These are phyloP conservation scores for Erythrophleum fordii DNA, from an alignment of 306 rosid genomes.

Conservation along the genomic window DNA sequence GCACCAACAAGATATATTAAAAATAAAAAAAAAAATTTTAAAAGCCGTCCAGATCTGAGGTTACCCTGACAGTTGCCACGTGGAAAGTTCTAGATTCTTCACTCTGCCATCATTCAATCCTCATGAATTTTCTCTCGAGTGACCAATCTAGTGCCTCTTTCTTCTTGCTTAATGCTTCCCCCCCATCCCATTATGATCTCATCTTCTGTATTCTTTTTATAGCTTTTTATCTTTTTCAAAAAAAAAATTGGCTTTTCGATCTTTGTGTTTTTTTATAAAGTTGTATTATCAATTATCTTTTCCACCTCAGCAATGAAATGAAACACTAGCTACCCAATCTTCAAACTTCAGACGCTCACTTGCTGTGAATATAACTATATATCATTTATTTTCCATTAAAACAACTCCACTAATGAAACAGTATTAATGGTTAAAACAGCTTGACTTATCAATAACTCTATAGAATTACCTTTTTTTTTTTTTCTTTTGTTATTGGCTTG, in stretches of 20 bases:
- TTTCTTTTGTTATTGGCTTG: background rate
- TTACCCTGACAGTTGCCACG: background rate
- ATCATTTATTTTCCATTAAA: too few species aligned
- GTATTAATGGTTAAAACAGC: too few species aligned
- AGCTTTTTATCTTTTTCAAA: background rate
- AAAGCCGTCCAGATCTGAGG: background rate
- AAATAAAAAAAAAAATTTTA: background rate
- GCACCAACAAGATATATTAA: background rate
- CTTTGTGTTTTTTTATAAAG: background rate
- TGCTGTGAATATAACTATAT: too few species aligned
- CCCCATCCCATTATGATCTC: background rate
- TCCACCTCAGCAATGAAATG: background rate
- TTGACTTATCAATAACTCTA: too few species aligned
- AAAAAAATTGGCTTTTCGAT: background rate
- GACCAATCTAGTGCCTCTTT: background rate
- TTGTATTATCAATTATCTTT: background rate
- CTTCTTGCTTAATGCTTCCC: background rate
- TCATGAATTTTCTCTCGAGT: background rate
- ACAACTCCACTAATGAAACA: too few species aligned
- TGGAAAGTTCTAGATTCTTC: slow-evolving; percentile 27
- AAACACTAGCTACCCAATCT: background rate
- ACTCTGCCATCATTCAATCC: background rate
- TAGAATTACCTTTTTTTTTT: too few species aligned
- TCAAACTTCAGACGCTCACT: background rate
- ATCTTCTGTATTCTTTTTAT: background rate